These are phyloP conservation scores for Zalerion maritima DNA, from an alignment of 495 filamentous ascomycete genomes.

Conservation along the genomic window DNA sequence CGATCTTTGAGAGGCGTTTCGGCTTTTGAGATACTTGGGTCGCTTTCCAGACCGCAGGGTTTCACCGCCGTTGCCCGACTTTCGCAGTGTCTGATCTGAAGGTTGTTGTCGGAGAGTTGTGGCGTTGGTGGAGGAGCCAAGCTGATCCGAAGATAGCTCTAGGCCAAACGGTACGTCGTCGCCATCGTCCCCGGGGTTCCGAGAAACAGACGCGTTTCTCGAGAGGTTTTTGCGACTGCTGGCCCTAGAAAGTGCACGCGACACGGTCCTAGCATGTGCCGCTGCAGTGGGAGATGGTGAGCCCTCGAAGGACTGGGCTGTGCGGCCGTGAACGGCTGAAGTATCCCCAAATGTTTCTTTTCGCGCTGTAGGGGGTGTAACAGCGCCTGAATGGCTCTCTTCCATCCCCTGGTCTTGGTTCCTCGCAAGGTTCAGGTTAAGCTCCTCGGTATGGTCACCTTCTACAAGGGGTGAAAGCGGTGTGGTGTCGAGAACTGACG, in stretches of 20 bases:
- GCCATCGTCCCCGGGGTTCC: no score
- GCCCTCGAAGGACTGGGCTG: constrained; percentile 11
- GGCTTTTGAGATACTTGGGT: constrained; percentile 58
- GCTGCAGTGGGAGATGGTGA: constrained; percentile 47
- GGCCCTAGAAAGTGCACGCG: constrained; percentile 33
- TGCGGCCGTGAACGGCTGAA: constrained; percentile 9
- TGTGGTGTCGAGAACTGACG: no score
- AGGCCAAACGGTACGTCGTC: no score
- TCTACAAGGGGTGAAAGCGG: constrained; percentile 2
- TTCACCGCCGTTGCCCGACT: constrained; percentile 10
- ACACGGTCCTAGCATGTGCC: constrained; percentile 42
- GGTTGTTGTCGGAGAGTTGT: constrained; percentile 19
- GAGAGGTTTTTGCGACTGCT: constrained; percentile 19
- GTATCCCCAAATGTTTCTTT: no score
- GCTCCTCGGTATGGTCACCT: constrained; percentile 9
- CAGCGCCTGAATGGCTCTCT: background rate
- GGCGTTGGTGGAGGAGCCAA: constrained; percentile 31
- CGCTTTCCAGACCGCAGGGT: constrained; percentile 31
- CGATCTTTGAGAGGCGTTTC: constrained; percentile 62
- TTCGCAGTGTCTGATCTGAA: constrained; percentile 18
- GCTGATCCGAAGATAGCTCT: no score
- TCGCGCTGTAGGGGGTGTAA: constrained; percentile 28
- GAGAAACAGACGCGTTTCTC: no score
- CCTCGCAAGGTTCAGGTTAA: no score
- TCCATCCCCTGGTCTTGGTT: no score